Evolutionary conservation across 768 basidiomycete species (phyloP).

Genomic region (Termitomyces sp.): DNA sequence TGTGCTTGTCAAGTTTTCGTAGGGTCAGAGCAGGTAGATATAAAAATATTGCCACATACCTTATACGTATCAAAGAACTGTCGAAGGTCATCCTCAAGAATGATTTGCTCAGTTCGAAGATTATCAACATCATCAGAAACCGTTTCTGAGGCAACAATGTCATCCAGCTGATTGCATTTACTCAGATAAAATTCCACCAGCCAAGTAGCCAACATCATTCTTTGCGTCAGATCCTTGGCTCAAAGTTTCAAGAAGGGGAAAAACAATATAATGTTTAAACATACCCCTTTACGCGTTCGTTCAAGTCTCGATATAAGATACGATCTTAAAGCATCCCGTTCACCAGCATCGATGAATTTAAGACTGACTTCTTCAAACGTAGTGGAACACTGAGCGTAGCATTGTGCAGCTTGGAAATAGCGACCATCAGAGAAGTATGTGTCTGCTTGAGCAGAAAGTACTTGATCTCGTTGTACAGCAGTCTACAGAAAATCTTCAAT

Average conservation of each 20-base stretch:
- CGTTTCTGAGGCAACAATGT: slow-evolving; percentile 84
- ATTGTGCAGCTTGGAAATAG: slow-evolving; percentile 89
- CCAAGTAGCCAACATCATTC: slow-evolving; percentile 99
- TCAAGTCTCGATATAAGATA: slow-evolving; percentile 88
- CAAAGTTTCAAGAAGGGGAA: not conserved
- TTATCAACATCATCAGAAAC: slow-evolving; percentile 81
- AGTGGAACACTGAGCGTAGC: slow-evolving; percentile 83
- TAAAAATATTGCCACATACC: slow-evolving; percentile 34
- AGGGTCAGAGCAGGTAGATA: not conserved
- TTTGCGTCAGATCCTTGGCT: slow-evolving; percentile 78
- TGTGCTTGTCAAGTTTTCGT: slow-evolving; percentile 42
- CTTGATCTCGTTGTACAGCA: slow-evolving; percentile 78
- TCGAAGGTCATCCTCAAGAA: slow-evolving; percentile 88
- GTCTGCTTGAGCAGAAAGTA: slow-evolving; percentile 80
- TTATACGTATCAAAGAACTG: slow-evolving; percentile 95
- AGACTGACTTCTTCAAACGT: slow-evolving; percentile 90
- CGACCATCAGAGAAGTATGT: slow-evolving; percentile 71
- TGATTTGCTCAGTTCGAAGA: slow-evolving; percentile 66
- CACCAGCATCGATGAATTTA: slow-evolving; percentile 83
- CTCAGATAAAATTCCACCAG: slow-evolving; percentile 95
- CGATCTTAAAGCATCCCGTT: slow-evolving; percentile 85
- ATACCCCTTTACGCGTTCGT: slow-evolving; percentile 73
- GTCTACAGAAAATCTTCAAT: slow-evolving; percentile 40
- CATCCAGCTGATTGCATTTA: slow-evolving; percentile 95
- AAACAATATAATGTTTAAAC: slow-evolving; percentile 17